A percentile compares a stretch with the other conserved stretches of the same genome.
Conservation (phyloP, 768 basidiomycete genomes). For the Russula abietina region DNA sequence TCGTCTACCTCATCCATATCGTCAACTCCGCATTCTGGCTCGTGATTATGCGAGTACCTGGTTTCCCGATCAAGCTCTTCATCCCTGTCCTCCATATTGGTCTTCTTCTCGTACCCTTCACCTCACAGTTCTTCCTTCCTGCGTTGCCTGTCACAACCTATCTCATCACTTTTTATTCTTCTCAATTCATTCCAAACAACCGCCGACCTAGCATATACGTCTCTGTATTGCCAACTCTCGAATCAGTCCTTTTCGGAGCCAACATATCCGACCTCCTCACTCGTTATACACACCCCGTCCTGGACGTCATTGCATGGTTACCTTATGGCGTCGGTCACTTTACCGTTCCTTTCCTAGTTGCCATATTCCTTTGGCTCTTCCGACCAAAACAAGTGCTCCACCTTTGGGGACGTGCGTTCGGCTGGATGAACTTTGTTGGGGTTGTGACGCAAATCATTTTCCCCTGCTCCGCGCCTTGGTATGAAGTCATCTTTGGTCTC, state of each 20-base stretch:
- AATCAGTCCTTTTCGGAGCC: slow-evolving; percentile 92
- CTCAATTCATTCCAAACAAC: slow-evolving; percentile 71
- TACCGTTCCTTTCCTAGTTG: slow-evolving; percentile 78
- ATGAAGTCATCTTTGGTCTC: slow-evolving; percentile 93
- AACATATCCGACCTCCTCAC: slow-evolving; percentile 98
- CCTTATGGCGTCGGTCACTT: slow-evolving; percentile 97
- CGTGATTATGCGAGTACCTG: slow-evolving; percentile 60
- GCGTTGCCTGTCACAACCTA: slow-evolving; percentile 83
- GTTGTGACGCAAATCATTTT: slow-evolving; percentile 84
- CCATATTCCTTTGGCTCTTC: slow-evolving; percentile 84
- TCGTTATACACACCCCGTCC: slow-evolving; percentile 83
- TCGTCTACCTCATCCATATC: slow-evolving; percentile 59
- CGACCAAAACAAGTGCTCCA: slow-evolving; percentile 73
- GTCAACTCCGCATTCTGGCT: slow-evolving; percentile 65
- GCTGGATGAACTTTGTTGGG: slow-evolving; percentile 86
- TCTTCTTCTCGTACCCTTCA: slow-evolving; percentile 75
- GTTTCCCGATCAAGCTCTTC: slow-evolving; percentile 65
- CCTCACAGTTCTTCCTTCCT: slow-evolving; percentile 85
- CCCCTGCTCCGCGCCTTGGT: slow-evolving; percentile 96
- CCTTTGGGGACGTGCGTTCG: slow-evolving; percentile 82
- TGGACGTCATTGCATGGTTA: slow-evolving; percentile 93
- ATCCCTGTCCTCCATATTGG: slow-evolving; percentile 68
- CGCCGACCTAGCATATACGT: slow-evolving; percentile 85
- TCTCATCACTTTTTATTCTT: slow-evolving; percentile 81
- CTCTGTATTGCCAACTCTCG: slow-evolving; percentile 87